Evolutionary conservation across 129 eudicot genomes (phyloP), one percentile per base, ranked within the genome.

Genomic region (Solidago caesia): DNA sequence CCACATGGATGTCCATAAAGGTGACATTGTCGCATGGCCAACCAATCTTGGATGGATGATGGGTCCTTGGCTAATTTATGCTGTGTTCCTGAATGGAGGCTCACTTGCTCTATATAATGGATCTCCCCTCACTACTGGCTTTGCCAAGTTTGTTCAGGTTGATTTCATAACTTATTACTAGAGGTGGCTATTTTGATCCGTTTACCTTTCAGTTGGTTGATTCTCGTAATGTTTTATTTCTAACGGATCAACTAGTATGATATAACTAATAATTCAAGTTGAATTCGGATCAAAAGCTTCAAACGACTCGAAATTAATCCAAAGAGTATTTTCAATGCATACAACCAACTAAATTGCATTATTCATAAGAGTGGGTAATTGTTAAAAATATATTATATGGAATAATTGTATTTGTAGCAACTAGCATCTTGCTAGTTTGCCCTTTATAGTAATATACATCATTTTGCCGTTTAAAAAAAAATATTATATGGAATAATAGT

Each of bases 1-100:
- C 82, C 98, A 94, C 71, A 74, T 84, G 83, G 96, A 90, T 75
- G 84, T 94, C 43, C 88, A 62, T 41, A 85, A 76, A 73, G 97
- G 96, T 43, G 96, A 94, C 48, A 72, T 88, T 55, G 82, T 94
- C 57, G 88, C 91, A 62, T 94, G 98, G 98, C 98, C 98, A 9
- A 94, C 98, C 53, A 94, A 90, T 90, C 97, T 94, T 71, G 98
- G 98, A 42, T 94, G 98, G 98, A 90, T 90, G 96, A 94, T 94
- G 97, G 98, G 98, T 43, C 98, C 98, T 68, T 90, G 92, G 97
- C 88, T 94, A 48, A 85, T 94, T 72, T 94, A 90, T 81, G 89
- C 93, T 63, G 79, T 93, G 3, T 67, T 94, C 74, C 72, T 94
- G 15, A 94, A 94, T 70, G 87, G 95, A 44, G 98, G 93, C 53